Base-by-base conservation (phyloP, 1,284 basidiomycete species). In the Paramarasmius palmivorus region DNA sequence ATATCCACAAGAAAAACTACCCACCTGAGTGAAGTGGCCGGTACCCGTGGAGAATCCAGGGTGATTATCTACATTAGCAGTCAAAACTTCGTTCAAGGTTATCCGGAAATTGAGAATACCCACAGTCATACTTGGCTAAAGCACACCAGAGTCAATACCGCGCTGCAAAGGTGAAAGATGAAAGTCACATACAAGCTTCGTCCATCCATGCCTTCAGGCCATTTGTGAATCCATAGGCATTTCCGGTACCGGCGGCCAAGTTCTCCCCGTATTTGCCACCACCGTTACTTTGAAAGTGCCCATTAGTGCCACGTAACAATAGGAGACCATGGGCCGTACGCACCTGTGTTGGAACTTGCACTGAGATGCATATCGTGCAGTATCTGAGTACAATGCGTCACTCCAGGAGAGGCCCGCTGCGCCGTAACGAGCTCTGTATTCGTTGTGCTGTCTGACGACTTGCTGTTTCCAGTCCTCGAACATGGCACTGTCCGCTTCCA, bases 1-100 rank as follows among this genome's bases (percentile, higher is more conserved):
- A 15, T 12, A 5, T 19, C 12, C 19, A 14, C 12, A 40, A 5
- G n/a, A 5, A 40, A 5, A 40, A 5, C 22, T 5, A 17, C 32
- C 37, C 37, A 59, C 62, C 52, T 65, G 63, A 26, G 65, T 65
- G 51, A 66, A 66, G 49, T 66, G 65, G 4, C 65, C 65, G 22
- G 63, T 64, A 1, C 25, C 52, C n/a, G n/a, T 34, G n/a, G 60
- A 62, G 38, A 64, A 66, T 10, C 38, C 54, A 8, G 63, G 63
- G 15, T 60, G 41, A 49, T 59, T 62, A 38, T 64, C 64, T 65
- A 40, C 40, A 46, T 4, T 19, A 12, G 3, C 12, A 15, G 23
- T 32, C 9, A n/a, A 8, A 12, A 49, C 29, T 39, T 4, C 34
- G 19, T 17, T 35, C n/a, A 12, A 3, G 26, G 5, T 32, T 12